Evolutionary conservation across 2,329 filamentous ascomycete species (phyloP).

Genomic region (Nigrospora oryzae): DNA sequence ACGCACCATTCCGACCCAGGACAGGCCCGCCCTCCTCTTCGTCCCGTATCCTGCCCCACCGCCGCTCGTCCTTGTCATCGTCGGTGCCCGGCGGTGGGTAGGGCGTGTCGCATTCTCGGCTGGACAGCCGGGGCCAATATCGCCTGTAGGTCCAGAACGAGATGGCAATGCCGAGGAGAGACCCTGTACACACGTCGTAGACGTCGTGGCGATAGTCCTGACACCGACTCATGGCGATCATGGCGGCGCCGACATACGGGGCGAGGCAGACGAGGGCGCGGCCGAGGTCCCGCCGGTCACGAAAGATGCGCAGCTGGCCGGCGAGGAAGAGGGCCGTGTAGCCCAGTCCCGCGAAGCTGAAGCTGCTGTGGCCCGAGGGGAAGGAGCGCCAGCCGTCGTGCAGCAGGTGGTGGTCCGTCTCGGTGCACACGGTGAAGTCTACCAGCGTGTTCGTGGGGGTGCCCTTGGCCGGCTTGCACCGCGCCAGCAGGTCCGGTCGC

Average conservation of each 20-base stretch:
- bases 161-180: slow-evolving; percentile 48
- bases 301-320: slow-evolving; percentile 55
- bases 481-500: slow-evolving; percentile 53
- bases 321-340: slow-evolving; percentile 65
- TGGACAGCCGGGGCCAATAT: slow-evolving; percentile 51
- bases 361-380: slow-evolving; percentile 72
- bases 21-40: slow-evolving; percentile 39
- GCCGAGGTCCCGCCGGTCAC: slow-evolving; percentile 40
- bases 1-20: slow-evolving; percentile 19
- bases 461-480: slow-evolving; percentile 61
- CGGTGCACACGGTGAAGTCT: slow-evolving; percentile 63
- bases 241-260: slow-evolving; percentile 53
- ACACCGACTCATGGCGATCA: slow-evolving; percentile 61
- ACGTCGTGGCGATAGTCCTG: slow-evolving; percentile 67
- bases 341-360: slow-evolving; percentile 70
- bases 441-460: slow-evolving; percentile 46
- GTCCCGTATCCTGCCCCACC: slow-evolving; percentile 38
- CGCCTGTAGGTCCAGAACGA: slow-evolving; percentile 59
- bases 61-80: slow-evolving; percentile 10
- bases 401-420: slow-evolving; percentile 57
- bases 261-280: slow-evolving; percentile 47
- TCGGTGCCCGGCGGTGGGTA: slow-evolving; percentile 36
- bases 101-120: slow-evolving; percentile 46
- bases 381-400: slow-evolving; percentile 83
- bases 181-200: slow-evolving; percentile 58